Conservation (phyloP, 116 monocot genomes). For the Dioscorea cayenensis region DNA sequence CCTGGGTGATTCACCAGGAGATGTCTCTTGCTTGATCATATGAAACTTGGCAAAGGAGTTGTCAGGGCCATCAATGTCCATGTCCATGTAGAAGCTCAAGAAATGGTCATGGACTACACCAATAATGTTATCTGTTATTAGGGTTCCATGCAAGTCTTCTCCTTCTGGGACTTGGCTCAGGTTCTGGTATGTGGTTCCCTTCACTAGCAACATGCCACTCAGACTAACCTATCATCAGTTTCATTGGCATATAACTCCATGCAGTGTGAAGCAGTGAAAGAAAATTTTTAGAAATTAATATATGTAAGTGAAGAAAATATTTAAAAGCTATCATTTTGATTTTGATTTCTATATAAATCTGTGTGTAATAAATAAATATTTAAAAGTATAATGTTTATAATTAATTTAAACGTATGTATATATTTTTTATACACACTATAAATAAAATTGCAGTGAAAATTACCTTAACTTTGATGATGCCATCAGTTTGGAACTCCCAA, state of each 20-base stretch:
- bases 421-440: too few relatives aligned
- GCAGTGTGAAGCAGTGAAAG: too few relatives aligned
- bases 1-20: constrained; percentile 44
- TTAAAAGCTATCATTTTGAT: too few relatives aligned
- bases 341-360: too few relatives aligned
- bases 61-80: constrained; percentile 23
- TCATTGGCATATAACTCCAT: too few relatives aligned
- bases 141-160: constrained; percentile 18
- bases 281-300: not conserved
- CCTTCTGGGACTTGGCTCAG: constrained; percentile 13
- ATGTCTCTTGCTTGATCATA: constrained; percentile 33
- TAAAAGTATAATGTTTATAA: too few relatives aligned
- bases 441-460: not conserved
- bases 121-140: constrained; percentile 20
- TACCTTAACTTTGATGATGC: constrained; percentile 58
- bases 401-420: too few relatives aligned
- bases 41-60: constrained; percentile 26
- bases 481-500: constrained; percentile 75
- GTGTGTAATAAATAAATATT: too few relatives aligned
- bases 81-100: constrained; percentile 19
- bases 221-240: constrained; percentile 29
- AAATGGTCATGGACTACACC: constrained; percentile 27
- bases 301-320: too few relatives aligned
- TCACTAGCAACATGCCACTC: constrained; percentile 23
- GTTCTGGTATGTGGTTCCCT: constrained; percentile 23